Conservation (phyloP, 139 green algal genomes). For the Nannochloris sp. region DNA sequence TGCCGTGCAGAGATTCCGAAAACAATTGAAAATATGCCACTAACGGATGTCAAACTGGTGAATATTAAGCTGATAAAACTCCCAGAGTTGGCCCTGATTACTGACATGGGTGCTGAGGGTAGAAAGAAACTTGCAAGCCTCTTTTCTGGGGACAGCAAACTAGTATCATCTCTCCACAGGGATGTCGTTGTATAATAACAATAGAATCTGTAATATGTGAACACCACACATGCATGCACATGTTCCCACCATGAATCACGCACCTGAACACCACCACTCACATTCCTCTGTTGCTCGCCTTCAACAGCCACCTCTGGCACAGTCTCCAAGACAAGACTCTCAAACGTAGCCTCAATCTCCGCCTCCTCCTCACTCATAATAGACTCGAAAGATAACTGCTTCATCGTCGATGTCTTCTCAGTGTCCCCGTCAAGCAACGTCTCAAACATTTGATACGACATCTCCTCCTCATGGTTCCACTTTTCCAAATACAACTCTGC, state of each 20-base stretch:
- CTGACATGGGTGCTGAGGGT: constrained; percentile 38
- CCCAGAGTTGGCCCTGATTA: constrained; percentile 46
- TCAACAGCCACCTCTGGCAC: neutral
- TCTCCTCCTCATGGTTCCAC: constrained; percentile 15
- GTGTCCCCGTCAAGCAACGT: constrained; percentile 2
- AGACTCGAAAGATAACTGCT: neutral
- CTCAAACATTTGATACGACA: constrained; percentile 27
- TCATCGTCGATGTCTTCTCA: neutral
- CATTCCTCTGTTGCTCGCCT: too few species aligned
- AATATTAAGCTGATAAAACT: constrained; percentile 58
- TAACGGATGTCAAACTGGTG: constrained; percentile 49
- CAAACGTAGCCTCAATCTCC: neutral
- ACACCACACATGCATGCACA: too few species aligned
- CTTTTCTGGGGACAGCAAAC: constrained; percentile 16
- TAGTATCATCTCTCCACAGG: constrained; percentile 27
- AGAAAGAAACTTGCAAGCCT: constrained; percentile 32
- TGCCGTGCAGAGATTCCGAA: constrained; percentile 29
- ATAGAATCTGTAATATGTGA: neutral
- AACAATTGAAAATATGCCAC: constrained; percentile 36
- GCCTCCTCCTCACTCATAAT: constrained; percentile 1
- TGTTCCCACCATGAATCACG: neutral
- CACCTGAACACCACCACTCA: neutral
- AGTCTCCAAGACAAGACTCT: neutral
- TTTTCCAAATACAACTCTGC: constrained; percentile 4
- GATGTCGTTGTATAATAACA: neutral